Base-by-base conservation (phyloP, 495 filamentous ascomycete species). In the Rusavskia elegans region DNA sequence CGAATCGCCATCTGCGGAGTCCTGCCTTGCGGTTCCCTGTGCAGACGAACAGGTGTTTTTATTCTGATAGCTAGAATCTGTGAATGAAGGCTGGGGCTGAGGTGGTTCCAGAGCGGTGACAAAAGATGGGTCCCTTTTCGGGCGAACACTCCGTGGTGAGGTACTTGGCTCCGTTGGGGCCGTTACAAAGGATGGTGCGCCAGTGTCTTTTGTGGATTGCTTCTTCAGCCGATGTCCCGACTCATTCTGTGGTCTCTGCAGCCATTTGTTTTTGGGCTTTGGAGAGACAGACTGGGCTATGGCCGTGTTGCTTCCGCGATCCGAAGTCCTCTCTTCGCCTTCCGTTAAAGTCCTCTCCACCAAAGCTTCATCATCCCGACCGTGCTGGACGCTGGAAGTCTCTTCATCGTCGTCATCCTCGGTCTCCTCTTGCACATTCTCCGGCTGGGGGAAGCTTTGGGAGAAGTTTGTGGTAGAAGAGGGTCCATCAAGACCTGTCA, bases 401-500 rank as follows among this genome's bases (percentile, higher is more conserved):
- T 37, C 49, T 14, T 53, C 56, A 25, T 66, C 60, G 5, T 62
- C 59, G 11, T 60, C 68, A 19, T 61, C 61, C 38, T 58, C 56
- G 5, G 64, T 45, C 42, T 68, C 66, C 2, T 65, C 62, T n/a
- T 70, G 71, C 52, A 66, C 44, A 49, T 68, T 64, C 2, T 64
- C 62, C 13, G 71, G 71, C 51, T 72, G 71, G 30, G 66, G 69
- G 52, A 74, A 73, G 54, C 65, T 71, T 39, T 55, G 58, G 19
- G 54, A 54, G 46, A 61, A 66, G 16, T 59, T 53, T n/a, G 67
- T 67, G 17, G 60, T 60, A 16, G 60, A 54, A 50, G 66, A 69
- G 14, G 70, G 67, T 7, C 64, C 67, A 40, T 66, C 63, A 21
- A 67, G 61, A 11, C 72, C 67, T 21, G 62, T 62, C 41, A 71